Conservation (phyloP, 768 basidiomycete species). For the Cubamyces lactineus region DNA sequence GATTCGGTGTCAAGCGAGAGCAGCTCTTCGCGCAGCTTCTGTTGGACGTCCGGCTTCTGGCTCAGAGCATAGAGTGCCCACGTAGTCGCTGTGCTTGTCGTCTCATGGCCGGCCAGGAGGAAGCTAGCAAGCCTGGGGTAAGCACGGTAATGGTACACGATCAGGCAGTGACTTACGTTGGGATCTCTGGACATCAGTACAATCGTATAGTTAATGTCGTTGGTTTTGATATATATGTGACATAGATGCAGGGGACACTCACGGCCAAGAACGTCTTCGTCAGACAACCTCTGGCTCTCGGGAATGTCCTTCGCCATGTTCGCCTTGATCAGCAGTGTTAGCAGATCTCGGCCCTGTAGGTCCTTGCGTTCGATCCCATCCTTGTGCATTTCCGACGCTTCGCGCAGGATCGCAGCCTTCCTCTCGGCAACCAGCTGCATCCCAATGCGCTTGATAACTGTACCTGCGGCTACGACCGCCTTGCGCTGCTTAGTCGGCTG, state of each 20-base stretch:
- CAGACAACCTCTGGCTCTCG: conserved; percentile 56
- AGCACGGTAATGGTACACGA: background rate
- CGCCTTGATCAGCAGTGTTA: conserved; percentile 62
- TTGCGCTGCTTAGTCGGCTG: conserved; percentile 14
- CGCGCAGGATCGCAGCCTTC: conserved; percentile 33
- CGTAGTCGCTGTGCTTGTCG: conserved; percentile 40
- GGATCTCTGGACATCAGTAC: conserved; percentile 28
- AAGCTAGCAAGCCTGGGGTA: conserved; percentile 16
- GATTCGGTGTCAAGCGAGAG: conserved; percentile 42
- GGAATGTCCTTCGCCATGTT: conserved; percentile 66
- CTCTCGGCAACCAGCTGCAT: conserved; percentile 33
- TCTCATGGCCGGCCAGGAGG: conserved; percentile 46
- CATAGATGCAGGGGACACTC: conserved; percentile 26
- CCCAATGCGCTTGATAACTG: conserved; percentile 33
- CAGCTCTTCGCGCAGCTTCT: conserved; percentile 45
- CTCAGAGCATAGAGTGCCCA: conserved; percentile 47
- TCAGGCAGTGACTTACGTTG: conserved; percentile 20
- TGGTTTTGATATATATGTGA: no score
- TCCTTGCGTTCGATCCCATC: conserved; percentile 38
- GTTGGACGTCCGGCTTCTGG: conserved; percentile 39
- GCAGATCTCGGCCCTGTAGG: conserved; percentile 51
- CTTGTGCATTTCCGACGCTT: conserved; percentile 28
- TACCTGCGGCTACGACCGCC: conserved; percentile 9
- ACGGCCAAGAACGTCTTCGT: conserved; percentile 65
- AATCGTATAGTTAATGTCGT: no score